Evolutionary conservation across 2,329 filamentous ascomycete genomes (phyloP).

Genomic region (Macrophomina pseudophaseolina): DNA sequence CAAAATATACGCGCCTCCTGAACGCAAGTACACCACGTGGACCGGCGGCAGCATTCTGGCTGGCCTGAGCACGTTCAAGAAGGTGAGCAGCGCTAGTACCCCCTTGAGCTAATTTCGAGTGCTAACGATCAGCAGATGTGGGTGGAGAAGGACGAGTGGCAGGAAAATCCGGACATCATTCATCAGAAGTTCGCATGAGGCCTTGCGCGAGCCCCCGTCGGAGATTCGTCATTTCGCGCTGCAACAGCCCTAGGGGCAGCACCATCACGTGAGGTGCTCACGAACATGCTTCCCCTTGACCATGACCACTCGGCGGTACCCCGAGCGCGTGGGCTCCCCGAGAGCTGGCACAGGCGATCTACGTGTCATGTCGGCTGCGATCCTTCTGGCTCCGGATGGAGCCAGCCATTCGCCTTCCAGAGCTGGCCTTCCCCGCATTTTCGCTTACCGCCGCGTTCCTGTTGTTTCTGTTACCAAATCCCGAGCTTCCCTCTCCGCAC

Average conservation of each 20-base stretch:
- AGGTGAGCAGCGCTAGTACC: constrained; percentile 63
- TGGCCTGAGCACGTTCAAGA: constrained; percentile 95
- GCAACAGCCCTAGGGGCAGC: constrained; percentile 5
- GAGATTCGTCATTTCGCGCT: constrained; percentile 17
- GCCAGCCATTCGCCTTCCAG: constrained; percentile 16
- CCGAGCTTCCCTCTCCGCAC: constrained; percentile 25
- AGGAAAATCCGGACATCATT: constrained; percentile 98
- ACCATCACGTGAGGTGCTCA: constrained; percentile 16
- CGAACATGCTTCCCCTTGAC: background rate
- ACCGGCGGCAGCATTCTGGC: constrained; percentile 97
- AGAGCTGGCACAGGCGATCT: constrained; percentile 8
- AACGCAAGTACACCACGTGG: constrained; percentile 99
- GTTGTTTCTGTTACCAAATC: constrained; percentile 27
- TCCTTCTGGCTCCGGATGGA: constrained; percentile 18
- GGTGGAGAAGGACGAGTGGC: constrained; percentile 99
- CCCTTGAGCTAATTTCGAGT: constrained; percentile 23
- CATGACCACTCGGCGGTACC: background rate
- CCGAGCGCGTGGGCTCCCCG: constrained; percentile 9
- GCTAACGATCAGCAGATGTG: constrained; percentile 76
- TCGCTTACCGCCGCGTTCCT: constrained; percentile 26
- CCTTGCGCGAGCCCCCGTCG: constrained; percentile 9
- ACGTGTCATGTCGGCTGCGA: constrained; percentile 25
- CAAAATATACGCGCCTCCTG: constrained; percentile 97
- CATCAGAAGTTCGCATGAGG: constrained; percentile 89
- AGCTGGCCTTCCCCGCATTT: constrained; percentile 26